Evolutionary conservation across 176 grass and related monocot genomes (phyloP), one percentile per base, ranked within the genome.

Genomic region (Cenchrus fungigraminus): DNA sequence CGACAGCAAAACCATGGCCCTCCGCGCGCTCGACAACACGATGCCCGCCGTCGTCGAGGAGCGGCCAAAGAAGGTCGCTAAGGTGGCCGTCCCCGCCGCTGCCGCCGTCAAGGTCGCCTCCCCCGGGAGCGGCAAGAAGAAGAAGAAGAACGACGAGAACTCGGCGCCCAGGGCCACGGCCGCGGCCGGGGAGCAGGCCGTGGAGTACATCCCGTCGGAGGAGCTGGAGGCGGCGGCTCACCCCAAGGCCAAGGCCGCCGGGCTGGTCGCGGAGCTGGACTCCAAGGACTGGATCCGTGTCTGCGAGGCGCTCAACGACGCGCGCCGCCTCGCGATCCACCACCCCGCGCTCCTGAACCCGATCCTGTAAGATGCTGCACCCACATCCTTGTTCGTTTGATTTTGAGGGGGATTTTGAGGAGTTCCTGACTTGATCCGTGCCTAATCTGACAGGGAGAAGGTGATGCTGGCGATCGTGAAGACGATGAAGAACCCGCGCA

Each of bases 401-500:
- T 55, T 56, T 67, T 31, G 31, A 2, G 31, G 22, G 31, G 57
- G 15, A 63, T 79, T 14, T 46, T n/a, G 34, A 22, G 15, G 40
- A 12, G 16, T 3, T 49, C 25, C 25, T 68, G 42, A 45, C 2
- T 50, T 28, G 72, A 82, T 46, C n/a, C n/a, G 9, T 58, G 47
- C 59, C 61, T 82, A 53, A 83, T 76, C 55, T 43, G 2, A 32
- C 88, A 99, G 97, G 68, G 86, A 76, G 71, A 92, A 96, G 75
- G 91, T 92, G 65, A 76, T 91, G 49, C 60, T 88, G 55, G 86
- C 91, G 22, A 69, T 96, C 4, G 91, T 91, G 71, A 99, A 92
- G 86, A 87, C 93, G 83, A 94, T 99, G 94, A 99, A 97, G 83
- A 99, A 12, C 84, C 97, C 97, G 37, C 94, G 97, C 31, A 99